Base-by-base conservation (phyloP, 129 eudicot genomes). In the Apium graveolens region DNA sequence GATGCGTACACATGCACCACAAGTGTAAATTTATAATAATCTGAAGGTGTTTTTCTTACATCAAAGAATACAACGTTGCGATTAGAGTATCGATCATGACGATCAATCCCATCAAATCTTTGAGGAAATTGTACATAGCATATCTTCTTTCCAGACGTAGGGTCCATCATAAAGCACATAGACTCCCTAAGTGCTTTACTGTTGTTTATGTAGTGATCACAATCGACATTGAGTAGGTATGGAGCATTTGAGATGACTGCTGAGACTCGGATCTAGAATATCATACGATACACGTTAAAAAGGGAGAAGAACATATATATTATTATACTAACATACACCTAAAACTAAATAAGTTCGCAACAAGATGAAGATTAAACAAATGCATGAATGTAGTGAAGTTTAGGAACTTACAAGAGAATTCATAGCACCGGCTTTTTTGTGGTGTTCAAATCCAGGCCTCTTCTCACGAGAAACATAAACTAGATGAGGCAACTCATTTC, bases 81-180 rank as follows among this genome's bases (percentile, higher is more conserved):
- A 74, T 86, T 86, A 11, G 86, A 80, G 71, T 83, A 86, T 77
- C 86, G 32, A 69, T 86, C 89, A 37, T 83, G 86, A 38, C 86
- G 37, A 83, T 86, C 89, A 78, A 86, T 86, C 11, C 89, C 89
- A 38, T 86, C 89, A 69, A 86, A 86, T 44, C 89, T 82, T 53
- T 85, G 89, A 70, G 86, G 89, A 76, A 85, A 85, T 37, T 85
- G 89, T 17, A 85, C 89, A 37, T 83, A 86, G 76, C 89, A 86
- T 49, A 86, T 83, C 65, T 83, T 83, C 89, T 86, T 86, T 70
- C 89, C 89, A 12, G 86, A 72, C 5, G 76, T 80, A 43, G 89
- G 89, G 45, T 86, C 89, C 89, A 86, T 86, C 86, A 86, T 82
- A 82, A 86, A 86, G 74, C 89, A 86, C 89, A 86, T 86, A 8